Percentiles rank a stretch among this genome's conserved stretches.
Evolutionary conservation across 257 asterid species (phyloP).

Genomic region (Nicotiana paniculata): DNA sequence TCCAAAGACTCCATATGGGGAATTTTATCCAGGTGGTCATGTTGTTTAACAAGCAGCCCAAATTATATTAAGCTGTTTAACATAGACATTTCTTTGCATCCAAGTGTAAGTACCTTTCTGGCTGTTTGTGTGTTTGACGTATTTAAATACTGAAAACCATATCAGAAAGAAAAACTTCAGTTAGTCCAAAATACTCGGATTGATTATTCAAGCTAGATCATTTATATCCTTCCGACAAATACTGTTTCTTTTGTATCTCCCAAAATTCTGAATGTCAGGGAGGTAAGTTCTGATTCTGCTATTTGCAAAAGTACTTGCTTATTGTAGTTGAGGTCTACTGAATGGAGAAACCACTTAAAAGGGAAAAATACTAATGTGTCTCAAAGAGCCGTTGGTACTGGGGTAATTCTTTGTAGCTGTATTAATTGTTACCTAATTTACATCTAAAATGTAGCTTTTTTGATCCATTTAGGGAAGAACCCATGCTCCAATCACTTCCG

Average conservation of each 20-base stretch:
- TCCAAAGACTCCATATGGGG: neutral
- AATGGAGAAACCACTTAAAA: neutral
- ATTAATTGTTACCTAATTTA: slow-evolving; percentile 9
- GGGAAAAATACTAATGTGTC: neutral
- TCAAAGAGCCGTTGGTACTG: neutral
- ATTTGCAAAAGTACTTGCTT: slow-evolving; percentile 2
- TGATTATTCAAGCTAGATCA: neutral
- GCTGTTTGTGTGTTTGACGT: neutral
- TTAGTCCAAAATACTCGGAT: neutral
- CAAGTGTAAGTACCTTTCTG: neutral
- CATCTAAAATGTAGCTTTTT: neutral
- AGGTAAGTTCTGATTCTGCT: neutral
- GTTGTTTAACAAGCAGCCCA: neutral
- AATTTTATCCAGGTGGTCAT: neutral
- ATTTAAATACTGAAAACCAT: neutral
- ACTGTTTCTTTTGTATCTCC: neutral
- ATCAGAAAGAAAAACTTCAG: neutral
- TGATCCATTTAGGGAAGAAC: slow-evolving; percentile 51
- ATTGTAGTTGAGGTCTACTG: neutral
- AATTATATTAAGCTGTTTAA: neutral
- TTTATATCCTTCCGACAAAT: neutral
- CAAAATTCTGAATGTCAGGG: neutral
- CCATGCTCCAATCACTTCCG: slow-evolving; percentile 59
- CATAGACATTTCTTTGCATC: neutral
- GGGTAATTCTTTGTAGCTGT: neutral